Conservation (phyloP, 352 stramenopile species). For the Globisporangium spiculum region DNA sequence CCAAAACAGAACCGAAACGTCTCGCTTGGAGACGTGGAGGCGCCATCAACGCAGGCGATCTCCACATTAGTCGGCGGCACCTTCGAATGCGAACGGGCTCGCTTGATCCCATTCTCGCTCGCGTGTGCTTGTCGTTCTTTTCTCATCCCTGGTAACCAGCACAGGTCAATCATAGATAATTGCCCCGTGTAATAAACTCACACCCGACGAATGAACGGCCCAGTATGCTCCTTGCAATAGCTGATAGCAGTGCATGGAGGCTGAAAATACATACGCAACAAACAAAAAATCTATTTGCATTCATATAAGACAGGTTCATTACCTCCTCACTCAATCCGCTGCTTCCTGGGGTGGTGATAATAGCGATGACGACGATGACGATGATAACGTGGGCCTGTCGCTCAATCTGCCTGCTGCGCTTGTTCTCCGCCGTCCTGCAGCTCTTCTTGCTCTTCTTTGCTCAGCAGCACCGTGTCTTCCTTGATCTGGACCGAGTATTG, state of each 20-base stretch:
- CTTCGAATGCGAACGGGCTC: neutral
- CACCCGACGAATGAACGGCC: neutral
- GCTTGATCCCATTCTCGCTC: neutral
- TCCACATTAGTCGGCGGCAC: too few species aligned
- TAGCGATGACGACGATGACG: neutral
- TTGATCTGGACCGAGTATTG: conserved; percentile 50
- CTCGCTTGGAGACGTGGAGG: neutral
- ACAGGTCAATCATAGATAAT: neutral
- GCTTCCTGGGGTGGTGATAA: neutral
- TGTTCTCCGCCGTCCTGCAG: conserved; percentile 8
- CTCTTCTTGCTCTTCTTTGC: conserved; percentile 35
- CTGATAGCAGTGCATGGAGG: neutral
- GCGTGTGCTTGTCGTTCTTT: neutral
- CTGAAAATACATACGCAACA: neutral
- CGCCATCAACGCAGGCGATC: neutral
- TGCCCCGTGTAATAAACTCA: neutral
- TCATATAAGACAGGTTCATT: neutral
- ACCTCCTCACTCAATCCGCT: neutral
- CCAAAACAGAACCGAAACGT: conserved; percentile 12
- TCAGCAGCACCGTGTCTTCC: conserved; percentile 55
- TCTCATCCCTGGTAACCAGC: neutral
- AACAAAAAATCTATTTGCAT: conserved; percentile 9
- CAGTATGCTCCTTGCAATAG: neutral
- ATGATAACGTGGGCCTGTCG: neutral
- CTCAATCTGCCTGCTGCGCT: neutral